Evolutionary conservation across 139 green algal genomes (phyloP), one percentile per base, ranked within the genome.

Genomic region (Auxenochlorella protothecoides): DNA sequence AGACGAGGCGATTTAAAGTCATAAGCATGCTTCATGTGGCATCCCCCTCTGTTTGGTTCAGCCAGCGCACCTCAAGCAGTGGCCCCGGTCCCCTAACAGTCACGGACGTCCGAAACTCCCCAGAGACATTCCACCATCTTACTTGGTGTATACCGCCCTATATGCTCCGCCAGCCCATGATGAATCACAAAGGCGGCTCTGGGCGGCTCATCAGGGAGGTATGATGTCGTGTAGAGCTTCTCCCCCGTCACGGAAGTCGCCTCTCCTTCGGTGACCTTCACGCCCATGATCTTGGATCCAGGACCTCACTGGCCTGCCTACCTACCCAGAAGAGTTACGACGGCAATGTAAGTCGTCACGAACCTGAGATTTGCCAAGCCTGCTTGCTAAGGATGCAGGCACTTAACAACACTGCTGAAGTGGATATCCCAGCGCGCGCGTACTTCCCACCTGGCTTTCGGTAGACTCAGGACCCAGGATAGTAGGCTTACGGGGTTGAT

Each of bases 81-180:
- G 27, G 0, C 27, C 27, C 27, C 27, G 27, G 27, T 44, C 27
- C 27, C 27, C 27, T 0, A 44, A 44, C 27, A 44, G 27, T 44
- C 27, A 44, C 27, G 27, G 0, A 44, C 27, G 27, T 44, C 27
- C 27, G 27, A 44, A 44, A 44, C n/a, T 27, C 12, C 71, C 10
- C 9, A 69, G 7, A 69, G 44, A 56, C 9, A 68, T 55, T 68
- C 27, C 7, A 9, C 44, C 9, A 9, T 55, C 27, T 44, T 11
- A 16, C 6, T 11, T 69, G 16, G 16, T 69, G n/a, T 69, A 72
- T 90, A 91, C 5, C 84, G 78, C 10, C 76, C 80, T 4, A 79
- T 70, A 55, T 90, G 84, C 63, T 89, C 85, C 8, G 55, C 78
- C 6, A 90, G 57, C 13, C 85, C 85, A 57, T 91, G 85, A 55